Evolutionary conservation across 495 filamentous ascomycete species (phyloP), one percentile per base, ranked within the genome.

Genomic region (Neurospora discreta): DNA sequence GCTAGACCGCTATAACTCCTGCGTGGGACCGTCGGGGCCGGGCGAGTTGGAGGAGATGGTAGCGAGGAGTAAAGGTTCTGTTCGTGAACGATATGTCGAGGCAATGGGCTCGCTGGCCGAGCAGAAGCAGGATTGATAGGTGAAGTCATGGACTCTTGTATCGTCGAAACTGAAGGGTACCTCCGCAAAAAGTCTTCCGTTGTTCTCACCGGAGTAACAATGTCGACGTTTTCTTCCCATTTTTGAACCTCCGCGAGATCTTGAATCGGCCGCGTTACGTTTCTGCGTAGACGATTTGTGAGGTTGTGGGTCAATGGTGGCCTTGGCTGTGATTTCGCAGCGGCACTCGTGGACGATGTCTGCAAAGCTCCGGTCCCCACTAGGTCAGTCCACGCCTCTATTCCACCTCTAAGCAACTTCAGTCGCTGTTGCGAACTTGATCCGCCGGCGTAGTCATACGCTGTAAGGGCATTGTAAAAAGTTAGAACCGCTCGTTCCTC

Each of bases 1-100:
- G 93, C 90, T 4, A 97, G 89, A 18, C 96, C 96, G 76, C 92
- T 94, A 73, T 97, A 97, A 78, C 91, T 97, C 38, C 90, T 90
- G 39, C 93, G 88, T 26, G 94, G 91, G 40, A 95, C 86, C 3
- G 94, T 90, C 69, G 95, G 96, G 6, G 92, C 86, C n/a, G 95
- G 95, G 23, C 93, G 87, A 6, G 83, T 81, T 3, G 90, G 91
- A 58, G 83, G 83, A 13, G 78, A 75, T 13, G 81, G 79, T 9
- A 81, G 72, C 6, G 75, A 76, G 1, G 74, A 72, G 68, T 78
- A 80, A 13, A 76, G 58, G 38, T 72, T 80, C 42, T 81, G 78
- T 52, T 79, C 79, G 60, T 79, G 75, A 13, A 77, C 73, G 58
- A 74, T 74, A 46, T 68, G 77, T 71, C 69, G 77, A 72, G 23